phyloP scores from a whole-genome alignment of 163 green algal species.

The Chlamydomonas reinhardtii region DNA sequence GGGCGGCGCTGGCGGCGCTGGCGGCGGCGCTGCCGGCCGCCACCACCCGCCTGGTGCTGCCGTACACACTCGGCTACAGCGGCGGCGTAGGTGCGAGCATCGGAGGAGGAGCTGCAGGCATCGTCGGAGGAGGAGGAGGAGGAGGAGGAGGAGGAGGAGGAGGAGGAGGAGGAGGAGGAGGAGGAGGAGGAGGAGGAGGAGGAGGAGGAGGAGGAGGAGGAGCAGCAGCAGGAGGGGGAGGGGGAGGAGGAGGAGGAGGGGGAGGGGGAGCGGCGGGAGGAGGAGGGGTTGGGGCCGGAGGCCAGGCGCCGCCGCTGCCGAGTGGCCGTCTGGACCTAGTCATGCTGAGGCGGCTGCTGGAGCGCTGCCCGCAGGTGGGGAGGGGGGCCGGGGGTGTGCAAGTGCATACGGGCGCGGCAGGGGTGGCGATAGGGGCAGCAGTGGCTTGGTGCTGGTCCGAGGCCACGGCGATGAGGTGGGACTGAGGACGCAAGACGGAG shows the following conservation, averaged over 20 bases:
- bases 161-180: too few species aligned
- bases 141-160: not conserved
- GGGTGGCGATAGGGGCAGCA: too few species aligned
- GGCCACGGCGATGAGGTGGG: too few species aligned
- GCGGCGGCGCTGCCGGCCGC: not conserved
- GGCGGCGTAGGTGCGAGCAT: not conserved
- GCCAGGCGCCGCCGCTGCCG: not conserved
- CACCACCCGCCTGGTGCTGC: not conserved
- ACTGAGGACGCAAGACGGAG: too few species aligned
- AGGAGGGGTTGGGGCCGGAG: not conserved
- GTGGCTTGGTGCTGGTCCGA: too few species aligned
- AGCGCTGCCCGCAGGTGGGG: not conserved
- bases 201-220: not conserved
- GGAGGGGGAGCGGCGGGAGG: not conserved
- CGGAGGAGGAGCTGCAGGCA: too few species aligned
- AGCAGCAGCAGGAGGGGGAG: not conserved
- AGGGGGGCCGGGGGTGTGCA: too few species aligned
- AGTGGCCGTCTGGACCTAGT: not conserved
- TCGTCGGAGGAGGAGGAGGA: not conserved
- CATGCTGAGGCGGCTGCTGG: constrained; percentile 2
- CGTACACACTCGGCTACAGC: not conserved
- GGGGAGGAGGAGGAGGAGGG: too few species aligned
- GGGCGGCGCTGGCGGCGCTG: not conserved
- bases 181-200: not conserved
- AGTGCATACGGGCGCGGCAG: too few species aligned